Base-by-base conservation (phyloP, 495 filamentous ascomycete genomes). In the Aspergillus biplanus region DNA sequence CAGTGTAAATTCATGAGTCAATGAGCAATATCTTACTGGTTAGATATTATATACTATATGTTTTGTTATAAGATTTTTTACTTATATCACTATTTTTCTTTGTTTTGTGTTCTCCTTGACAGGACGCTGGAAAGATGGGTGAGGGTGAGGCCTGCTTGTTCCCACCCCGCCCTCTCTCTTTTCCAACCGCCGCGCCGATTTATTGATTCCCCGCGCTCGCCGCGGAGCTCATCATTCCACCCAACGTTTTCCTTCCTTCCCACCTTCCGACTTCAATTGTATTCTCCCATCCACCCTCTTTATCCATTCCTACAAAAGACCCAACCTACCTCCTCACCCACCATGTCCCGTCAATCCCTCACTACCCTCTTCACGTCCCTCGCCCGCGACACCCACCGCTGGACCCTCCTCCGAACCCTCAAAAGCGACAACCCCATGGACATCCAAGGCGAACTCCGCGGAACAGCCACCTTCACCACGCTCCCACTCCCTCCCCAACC, bases 401-500 rank as follows among this genome's bases (percentile, higher is more conserved):
- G 79, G 79, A 60, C 70, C 11, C 70, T 82, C 52, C 73, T 65
- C 50, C 77, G 79, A 27, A 75, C 69, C 27, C 75, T 82, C n/a
- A 75, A 74, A 44, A 80, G 77, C 66, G 71, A 75, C 44, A 80
- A 82, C 63, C 72, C 73, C 7, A 65, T 73, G 18, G 78, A 82
- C 57, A 69, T 80, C 37, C 72, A 77, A 33, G 79, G 79, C 56
- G 69, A 75, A 54, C 64, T 80, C 15, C 72, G 63, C 52, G 79
- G 79, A 42, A 73, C 70, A 3, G 79, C 79, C n/a, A 73, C 68
- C 39, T 82, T 82, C 65, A 72, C 68, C 44, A 62, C 71, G 1
- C 66, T 74, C n/a, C 56, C 60, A 7, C 56, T 66, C 21, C 33
- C 62, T 39, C 54, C 48, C 18, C 53, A 46, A 56, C 57, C 57